These are phyloP conservation scores for Candida neerlandica DNA, from an alignment of 1,139 yeast genomes.

Conservation along the genomic window DNA sequence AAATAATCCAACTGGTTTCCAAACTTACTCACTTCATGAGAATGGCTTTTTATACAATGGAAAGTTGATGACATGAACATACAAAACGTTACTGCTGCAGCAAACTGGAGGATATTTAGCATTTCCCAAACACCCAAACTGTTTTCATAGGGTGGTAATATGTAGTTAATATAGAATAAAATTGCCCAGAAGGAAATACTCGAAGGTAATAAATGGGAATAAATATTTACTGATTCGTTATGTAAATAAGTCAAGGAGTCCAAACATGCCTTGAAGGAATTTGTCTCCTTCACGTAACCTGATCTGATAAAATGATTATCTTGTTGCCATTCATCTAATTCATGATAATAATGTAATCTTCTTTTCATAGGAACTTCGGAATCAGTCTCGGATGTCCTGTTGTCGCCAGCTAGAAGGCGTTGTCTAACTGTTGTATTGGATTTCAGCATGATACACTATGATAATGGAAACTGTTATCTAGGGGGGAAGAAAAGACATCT, in stretches of 20 bases:
- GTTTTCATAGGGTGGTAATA: constrained; percentile 44
- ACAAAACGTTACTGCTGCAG: constrained; percentile 51
- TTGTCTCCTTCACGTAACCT: constrained; percentile 77
- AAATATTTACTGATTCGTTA: constrained; percentile 83
- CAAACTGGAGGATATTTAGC: constrained; percentile 42
- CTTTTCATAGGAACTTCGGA: constrained; percentile 6
- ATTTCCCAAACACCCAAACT: constrained; percentile 44
- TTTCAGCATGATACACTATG: neutral
- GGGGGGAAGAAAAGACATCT: neutral
- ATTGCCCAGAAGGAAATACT: constrained; percentile 34
- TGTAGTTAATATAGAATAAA: constrained; percentile 26
- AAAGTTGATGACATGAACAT: constrained; percentile 73
- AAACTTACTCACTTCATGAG: constrained; percentile 55
- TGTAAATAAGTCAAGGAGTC: constrained; percentile 68
- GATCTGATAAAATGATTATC: constrained; percentile 77
- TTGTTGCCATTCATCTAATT: constrained; percentile 78
- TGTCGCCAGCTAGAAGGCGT: neutral
- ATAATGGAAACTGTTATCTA: neutral
- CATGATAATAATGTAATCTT: constrained; percentile 33
- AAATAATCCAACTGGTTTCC: constrained; percentile 87
- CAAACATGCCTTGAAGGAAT: constrained; percentile 53
- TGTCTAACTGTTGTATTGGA: constrained; percentile 5
- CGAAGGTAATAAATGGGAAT: constrained; percentile 78
- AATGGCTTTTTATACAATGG: constrained; percentile 79
- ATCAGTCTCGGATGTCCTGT: neutral